These are phyloP conservation scores for Colletotrichum simmondsii DNA, from an alignment of 2,329 filamentous ascomycete species.

Conservation along the genomic window DNA sequence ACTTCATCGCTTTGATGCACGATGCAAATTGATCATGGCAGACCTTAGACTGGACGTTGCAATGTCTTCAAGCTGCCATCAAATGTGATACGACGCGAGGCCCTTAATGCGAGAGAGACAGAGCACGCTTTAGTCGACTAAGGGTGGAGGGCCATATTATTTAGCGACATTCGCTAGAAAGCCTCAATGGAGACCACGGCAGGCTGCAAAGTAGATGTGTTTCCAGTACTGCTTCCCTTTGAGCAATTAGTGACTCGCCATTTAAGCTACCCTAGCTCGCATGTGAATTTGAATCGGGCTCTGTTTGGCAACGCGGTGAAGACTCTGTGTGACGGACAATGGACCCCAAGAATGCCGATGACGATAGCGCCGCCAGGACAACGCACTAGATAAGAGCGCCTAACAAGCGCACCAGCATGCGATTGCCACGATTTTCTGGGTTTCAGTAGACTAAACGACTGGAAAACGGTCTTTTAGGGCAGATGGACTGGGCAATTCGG, in stretches of 20 bases:
- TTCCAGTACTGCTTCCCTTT: neutral
- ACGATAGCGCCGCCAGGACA: neutral
- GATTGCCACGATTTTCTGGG: neutral
- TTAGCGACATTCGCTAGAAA: too few relatives aligned
- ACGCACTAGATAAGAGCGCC: neutral
- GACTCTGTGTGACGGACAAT: neutral
- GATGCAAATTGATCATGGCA: neutral
- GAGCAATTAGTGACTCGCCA: neutral
- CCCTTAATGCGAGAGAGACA: too few relatives aligned
- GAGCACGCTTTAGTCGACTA: too few relatives aligned
- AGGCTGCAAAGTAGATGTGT: too few relatives aligned
- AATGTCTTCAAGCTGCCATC: neutral
- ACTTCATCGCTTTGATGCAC: neutral
- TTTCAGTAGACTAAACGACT: neutral
- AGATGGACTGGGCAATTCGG: neutral
- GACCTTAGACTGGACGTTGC: neutral
- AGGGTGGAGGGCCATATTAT: too few relatives aligned
- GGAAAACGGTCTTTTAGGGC: neutral
- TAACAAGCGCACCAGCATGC: neutral
- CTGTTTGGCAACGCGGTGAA: neutral
- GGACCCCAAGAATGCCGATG: neutral
- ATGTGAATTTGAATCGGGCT: neutral
- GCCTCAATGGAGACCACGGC: too few relatives aligned
- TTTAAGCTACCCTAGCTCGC: too few relatives aligned
- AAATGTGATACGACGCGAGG: too few relatives aligned